These are phyloP conservation scores for Biscogniauxia mediterranea DNA, from an alignment of 2,329 filamentous ascomycete species.

Conservation along the genomic window DNA sequence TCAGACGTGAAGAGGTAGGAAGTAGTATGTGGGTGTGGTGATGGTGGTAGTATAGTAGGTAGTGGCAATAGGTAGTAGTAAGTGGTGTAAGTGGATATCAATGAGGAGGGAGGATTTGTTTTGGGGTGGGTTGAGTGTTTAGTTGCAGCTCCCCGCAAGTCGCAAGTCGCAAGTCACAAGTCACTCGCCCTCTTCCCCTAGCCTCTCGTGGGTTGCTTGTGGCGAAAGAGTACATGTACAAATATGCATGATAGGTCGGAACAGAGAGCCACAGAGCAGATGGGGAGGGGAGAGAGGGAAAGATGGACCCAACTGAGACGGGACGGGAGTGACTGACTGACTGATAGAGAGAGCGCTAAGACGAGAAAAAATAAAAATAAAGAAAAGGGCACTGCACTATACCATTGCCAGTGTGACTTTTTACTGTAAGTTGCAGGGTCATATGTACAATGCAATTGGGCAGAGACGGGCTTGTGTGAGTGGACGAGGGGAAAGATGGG, in stretches of 20 bases:
- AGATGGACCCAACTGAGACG: too few species aligned
- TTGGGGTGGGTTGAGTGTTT: neutral
- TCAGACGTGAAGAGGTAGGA: neutral
- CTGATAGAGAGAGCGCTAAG: too few species aligned
- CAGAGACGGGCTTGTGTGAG: constrained; percentile 13
- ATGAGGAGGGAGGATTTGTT: neutral
- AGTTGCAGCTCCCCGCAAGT: neutral
- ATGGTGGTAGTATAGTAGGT: too few species aligned
- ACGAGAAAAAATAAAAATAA: too few species aligned
- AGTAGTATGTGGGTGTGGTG: too few species aligned
- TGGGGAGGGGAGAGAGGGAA: too few species aligned
- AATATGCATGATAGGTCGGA: neutral
- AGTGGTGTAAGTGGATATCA: neutral
- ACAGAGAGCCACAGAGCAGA: neutral
- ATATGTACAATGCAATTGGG: constrained; percentile 18
- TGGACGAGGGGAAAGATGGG: constrained; percentile 14
- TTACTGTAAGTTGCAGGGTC: constrained; percentile 15
- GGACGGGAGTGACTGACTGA: too few species aligned
- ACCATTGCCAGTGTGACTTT: neutral
- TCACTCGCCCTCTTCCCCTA: neutral
- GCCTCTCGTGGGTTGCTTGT: neutral
- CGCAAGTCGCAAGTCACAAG: too few species aligned
- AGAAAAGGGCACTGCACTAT: too few species aligned
- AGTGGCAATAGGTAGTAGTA: neutral
- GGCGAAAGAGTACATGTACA: neutral